phyloP scores from a whole-genome alignment of 768 basidiomycete genomes.

The Favolaschia claudopus region DNA sequence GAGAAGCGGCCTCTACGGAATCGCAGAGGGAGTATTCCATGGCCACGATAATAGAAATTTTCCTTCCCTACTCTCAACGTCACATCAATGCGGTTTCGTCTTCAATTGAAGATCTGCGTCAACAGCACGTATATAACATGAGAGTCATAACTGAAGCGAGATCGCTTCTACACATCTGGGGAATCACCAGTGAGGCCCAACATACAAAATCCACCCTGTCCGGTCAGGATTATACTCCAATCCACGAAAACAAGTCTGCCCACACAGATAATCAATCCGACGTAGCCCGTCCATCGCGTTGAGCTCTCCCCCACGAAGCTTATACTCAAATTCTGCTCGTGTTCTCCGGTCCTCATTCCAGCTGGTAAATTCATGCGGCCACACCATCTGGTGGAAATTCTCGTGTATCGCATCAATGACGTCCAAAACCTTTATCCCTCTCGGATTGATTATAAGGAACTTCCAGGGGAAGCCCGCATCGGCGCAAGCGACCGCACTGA shows the following conservation, averaged over 20 bases:
- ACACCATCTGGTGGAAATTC: conserved; percentile 44
- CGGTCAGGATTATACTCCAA: conserved; percentile 30
- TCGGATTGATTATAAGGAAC: conserved; percentile 53
- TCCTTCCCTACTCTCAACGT: too few relatives aligned
- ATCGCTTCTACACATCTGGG: too few relatives aligned
- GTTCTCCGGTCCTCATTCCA: conserved; percentile 6
- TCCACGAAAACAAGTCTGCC: conserved; percentile 43
- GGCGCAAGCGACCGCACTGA: conserved; percentile 60
- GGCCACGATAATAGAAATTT: too few relatives aligned
- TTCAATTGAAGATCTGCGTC: too few relatives aligned
- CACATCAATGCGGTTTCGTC: too few relatives aligned
- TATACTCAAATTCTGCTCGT: conserved; percentile 12
- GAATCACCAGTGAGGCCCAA: conserved; percentile 2
- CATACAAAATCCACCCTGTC: conserved; percentile 24
- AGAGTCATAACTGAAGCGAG: too few relatives aligned
- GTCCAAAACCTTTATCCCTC: conserved; percentile 59
- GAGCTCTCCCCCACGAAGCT: background rate
- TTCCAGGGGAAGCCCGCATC: conserved; percentile 63
- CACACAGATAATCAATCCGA: conserved; percentile 45
- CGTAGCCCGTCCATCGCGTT: conserved; percentile 37
- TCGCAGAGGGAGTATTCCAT: too few relatives aligned
- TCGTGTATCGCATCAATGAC: conserved; percentile 54
- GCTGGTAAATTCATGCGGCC: background rate
- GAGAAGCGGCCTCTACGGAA: too few relatives aligned
- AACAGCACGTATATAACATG: too few relatives aligned